phyloP scores from a whole-genome alignment of 1,284 basidiomycete species.

The Naganishia sp. region DNA sequence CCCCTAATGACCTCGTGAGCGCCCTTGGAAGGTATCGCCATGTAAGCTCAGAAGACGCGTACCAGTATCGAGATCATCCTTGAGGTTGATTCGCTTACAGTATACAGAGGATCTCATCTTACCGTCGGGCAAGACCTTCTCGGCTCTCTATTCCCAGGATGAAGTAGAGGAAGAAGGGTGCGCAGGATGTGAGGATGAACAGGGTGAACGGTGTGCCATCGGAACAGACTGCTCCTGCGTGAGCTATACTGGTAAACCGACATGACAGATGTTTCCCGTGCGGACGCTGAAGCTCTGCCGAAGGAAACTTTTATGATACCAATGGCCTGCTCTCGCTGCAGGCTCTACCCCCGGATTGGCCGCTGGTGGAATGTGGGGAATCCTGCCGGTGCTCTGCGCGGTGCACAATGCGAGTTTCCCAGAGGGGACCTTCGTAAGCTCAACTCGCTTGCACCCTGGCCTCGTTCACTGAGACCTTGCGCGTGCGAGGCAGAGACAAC shows the following conservation, averaged over 20 bases:
- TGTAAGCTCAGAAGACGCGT: not conserved
- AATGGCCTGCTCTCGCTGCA: slow-evolving; percentile 13
- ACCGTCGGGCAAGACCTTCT: slow-evolving; percentile 2
- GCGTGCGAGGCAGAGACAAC: not conserved
- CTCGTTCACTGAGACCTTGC: not conserved
- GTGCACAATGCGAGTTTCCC: slow-evolving; percentile 32
- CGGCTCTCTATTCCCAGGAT: not conserved
- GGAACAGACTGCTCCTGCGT: slow-evolving; percentile 9
- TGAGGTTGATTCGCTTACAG: not conserved
- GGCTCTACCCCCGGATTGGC: slow-evolving; percentile 32
- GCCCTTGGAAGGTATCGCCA: slow-evolving; percentile 3
- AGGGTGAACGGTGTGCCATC: not conserved
- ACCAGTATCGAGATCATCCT: not conserved
- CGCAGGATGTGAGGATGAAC: not conserved
- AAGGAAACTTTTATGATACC: slow-evolving; percentile 31
- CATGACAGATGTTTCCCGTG: too few relatives aligned
- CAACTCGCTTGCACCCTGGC: not conserved
- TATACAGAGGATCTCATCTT: slow-evolving; percentile 12
- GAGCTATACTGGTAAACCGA: slow-evolving; percentile 4
- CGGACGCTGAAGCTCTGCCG: not conserved
- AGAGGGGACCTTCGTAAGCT: slow-evolving; percentile 19
- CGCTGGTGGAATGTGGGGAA: slow-evolving; percentile 36
- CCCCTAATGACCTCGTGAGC: not conserved
- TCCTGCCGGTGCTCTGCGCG: slow-evolving; percentile 25
- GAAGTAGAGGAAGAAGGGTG: not conserved